A percentile compares a stretch with the other conserved stretches of the same genome.
Conservation (phyloP, 1,284 basidiomycete genomes). For the Puccinia sorghi region DNA sequence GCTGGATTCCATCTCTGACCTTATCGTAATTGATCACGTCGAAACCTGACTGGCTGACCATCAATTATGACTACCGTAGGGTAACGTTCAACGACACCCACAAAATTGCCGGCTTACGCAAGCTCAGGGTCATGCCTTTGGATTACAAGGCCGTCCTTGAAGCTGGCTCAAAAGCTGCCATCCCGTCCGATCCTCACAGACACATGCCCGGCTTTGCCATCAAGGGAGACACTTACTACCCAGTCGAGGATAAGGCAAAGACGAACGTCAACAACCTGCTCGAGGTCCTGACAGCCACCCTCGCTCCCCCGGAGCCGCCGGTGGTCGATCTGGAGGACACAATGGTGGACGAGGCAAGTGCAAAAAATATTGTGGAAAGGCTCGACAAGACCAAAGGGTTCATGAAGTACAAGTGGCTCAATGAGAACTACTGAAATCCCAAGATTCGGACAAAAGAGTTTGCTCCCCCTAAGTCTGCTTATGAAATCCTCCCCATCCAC, state of each 20-base stretch:
- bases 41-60: not conserved
- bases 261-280: slow-evolving; percentile 45
- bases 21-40: not conserved
- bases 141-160: slow-evolving; percentile 92
- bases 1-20: not conserved
- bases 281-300: slow-evolving; percentile 57
- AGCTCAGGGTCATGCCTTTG: slow-evolving; percentile 84
- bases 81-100: slow-evolving; percentile 88
- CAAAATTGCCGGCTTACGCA: slow-evolving; percentile 86
- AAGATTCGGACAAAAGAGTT: slow-evolving; percentile 94
- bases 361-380: slow-evolving; percentile 72
- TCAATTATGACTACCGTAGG: slow-evolving; percentile 2
- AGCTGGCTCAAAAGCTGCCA: slow-evolving; percentile 67
- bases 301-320: slow-evolving; percentile 70
- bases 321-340: slow-evolving; percentile 88
- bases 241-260: slow-evolving; percentile 56
- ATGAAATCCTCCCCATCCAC: too few relatives aligned
- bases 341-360: slow-evolving; percentile 76
- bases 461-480: too few relatives aligned
- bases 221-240: slow-evolving; percentile 64
- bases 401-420: slow-evolving; percentile 94
- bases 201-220: slow-evolving; percentile 71
- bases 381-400: slow-evolving; percentile 92
- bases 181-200: slow-evolving; percentile 80
- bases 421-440: slow-evolving; percentile 76